These are phyloP conservation scores for Pseudognaphalium luteoalbum DNA, from an alignment of 129 eudicot genomes.

Conservation along the genomic window DNA sequence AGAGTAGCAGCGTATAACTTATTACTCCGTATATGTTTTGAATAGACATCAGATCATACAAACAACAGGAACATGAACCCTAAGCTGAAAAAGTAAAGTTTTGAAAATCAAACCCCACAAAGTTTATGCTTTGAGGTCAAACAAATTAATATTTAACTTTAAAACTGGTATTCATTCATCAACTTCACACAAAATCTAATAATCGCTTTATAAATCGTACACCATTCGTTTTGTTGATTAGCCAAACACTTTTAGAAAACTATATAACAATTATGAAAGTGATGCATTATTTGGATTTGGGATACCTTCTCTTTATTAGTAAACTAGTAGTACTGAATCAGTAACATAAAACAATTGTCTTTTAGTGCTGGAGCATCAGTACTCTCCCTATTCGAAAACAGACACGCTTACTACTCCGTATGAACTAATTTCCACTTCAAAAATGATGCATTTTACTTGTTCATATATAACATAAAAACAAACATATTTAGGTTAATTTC, in stretches of 20 bases:
- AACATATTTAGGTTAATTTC: neutral
- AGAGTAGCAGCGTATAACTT: neutral
- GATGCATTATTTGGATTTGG: neutral
- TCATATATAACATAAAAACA: neutral
- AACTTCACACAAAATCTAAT: no score
- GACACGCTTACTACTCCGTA: neutral
- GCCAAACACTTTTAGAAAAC: neutral
- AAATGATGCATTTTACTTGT: neutral
- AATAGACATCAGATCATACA: neutral
- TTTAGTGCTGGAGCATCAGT: neutral
- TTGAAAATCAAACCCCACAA: neutral
- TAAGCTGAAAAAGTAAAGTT: neutral
- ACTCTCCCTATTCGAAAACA: neutral
- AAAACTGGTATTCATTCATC: neutral
- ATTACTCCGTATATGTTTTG: neutral
- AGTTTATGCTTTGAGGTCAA: neutral
- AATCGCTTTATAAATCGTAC: neutral
- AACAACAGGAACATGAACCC: neutral
- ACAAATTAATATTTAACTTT: neutral
- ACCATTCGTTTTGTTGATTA: neutral
- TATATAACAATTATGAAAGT: neutral
- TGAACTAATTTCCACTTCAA: neutral
- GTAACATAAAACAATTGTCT: neutral
- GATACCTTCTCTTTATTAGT: neutral
- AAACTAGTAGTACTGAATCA: neutral